Base-by-base conservation (phyloP, 2,329 filamentous ascomycete genomes). In the Colletotrichum siamense region DNA sequence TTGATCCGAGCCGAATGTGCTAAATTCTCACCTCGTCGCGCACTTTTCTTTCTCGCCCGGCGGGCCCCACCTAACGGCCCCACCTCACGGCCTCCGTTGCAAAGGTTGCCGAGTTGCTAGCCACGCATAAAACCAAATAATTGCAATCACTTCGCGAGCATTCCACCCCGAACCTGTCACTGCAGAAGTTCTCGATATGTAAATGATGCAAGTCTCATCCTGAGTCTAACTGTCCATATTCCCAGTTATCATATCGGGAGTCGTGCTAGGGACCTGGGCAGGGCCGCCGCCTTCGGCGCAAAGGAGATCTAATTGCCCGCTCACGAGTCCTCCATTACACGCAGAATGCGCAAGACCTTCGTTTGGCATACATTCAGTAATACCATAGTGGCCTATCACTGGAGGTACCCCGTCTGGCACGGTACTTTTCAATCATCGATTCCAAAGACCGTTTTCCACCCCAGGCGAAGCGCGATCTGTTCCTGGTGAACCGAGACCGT, bases 401-500 rank as follows among this genome's bases (percentile, higher is more conserved):
- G 12, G 1, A 13, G 12, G 1, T 34, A 34, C 32, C 32, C 12
- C 32, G 32, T 34, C 32, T 13, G 32, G 32, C 32, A 34, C 12
- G 30, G 28, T n/a, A n/a, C n/a, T n/a, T n/a, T n/a, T n/a, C n/a
- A n/a, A n/a, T n/a, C n/a, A n/a, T n/a, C n/a, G n/a, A n/a, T n/a
- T n/a, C n/a, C n/a, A n/a, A n/a, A n/a, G n/a, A n/a, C n/a, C n/a
- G 0, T 34, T 2, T 34, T 34, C 32, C 32, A 34, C 1, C 12
- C 32, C 32, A 34, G 32, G 32, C 32, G 12, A 34, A 6, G 12
- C 1, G 12, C 32, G 32, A 34, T 34, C 32, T 2, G 32, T 34
- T 34, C 1, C 32, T 34, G 0, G 1, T 5, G 32, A 34, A 34
- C 3, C 2, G 12, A 34, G 12, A 2, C 2, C 2, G 32, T 1